Evolutionary conservation across 1,284 basidiomycete species (phyloP).

Genomic region (Hemileccinum hortonii): DNA sequence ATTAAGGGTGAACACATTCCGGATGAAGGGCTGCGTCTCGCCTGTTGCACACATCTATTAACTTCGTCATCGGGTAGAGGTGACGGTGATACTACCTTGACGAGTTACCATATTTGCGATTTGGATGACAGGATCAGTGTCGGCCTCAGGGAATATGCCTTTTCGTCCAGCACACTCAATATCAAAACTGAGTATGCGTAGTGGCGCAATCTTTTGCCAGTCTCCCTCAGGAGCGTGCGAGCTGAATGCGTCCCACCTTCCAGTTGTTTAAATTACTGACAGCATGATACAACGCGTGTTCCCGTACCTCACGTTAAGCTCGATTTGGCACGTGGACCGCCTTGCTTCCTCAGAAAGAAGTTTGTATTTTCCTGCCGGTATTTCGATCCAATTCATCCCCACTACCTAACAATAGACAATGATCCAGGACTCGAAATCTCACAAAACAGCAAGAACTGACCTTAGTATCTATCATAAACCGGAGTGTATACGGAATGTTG

Average conservation of each 20-base stretch:
- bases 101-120: slow-evolving; percentile 97
- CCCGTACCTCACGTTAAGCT: slow-evolving; percentile 70
- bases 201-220: slow-evolving; percentile 87
- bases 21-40: slow-evolving; percentile 86
- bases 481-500: slow-evolving; percentile 83
- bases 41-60: slow-evolving; percentile 41
- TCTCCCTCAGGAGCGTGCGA: slow-evolving; percentile 87
- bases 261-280: neutral
- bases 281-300: neutral
- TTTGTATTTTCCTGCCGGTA: slow-evolving; percentile 78
- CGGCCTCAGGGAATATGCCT: slow-evolving; percentile 90
- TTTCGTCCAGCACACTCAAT: slow-evolving; percentile 97
- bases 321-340: slow-evolving; percentile 83
- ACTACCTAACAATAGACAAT: slow-evolving; percentile 60
- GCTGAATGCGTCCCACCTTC: slow-evolving; percentile 78
- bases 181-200: slow-evolving; percentile 93
- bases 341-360: slow-evolving; percentile 57
- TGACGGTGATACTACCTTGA: slow-evolving; percentile 62
- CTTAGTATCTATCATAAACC: slow-evolving; percentile 97
- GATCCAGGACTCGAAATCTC: neutral
- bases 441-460: slow-evolving; percentile 38
- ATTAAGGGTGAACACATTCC: slow-evolving; percentile 95
- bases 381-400: slow-evolving; percentile 97
- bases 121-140: slow-evolving; percentile 90
- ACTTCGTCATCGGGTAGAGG: neutral